A percentile compares a stretch with the other conserved stretches of the same genome.
Evolutionary conservation across 495 filamentous ascomycete genomes (phyloP).

Genomic region (Acidiella bohemica): DNA sequence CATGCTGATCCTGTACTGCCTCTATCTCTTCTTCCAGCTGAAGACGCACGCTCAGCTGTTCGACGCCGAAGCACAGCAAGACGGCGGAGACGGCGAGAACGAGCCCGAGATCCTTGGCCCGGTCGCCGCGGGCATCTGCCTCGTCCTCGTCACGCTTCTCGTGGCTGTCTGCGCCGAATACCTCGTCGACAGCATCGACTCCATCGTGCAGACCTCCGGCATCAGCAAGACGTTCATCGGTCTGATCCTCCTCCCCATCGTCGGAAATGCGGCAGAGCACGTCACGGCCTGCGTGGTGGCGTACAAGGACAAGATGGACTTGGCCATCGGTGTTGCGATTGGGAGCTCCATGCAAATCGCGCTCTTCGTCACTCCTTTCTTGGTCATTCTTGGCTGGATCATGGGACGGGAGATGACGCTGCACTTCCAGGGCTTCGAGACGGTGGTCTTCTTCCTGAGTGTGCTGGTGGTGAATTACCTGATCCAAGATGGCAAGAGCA

Average conservation of each 20-base stretch:
- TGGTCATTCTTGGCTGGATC: slow-evolving; percentile 89
- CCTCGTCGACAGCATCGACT: slow-evolving; percentile 84
- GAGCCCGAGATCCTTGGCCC: slow-evolving; percentile 53
- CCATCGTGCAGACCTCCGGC: slow-evolving; percentile 63
- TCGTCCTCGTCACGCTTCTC: slow-evolving; percentile 63
- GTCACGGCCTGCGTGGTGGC: slow-evolving; percentile 89
- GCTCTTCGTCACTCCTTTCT: slow-evolving; percentile 75
- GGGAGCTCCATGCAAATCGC: slow-evolving; percentile 92
- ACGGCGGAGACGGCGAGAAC: slow-evolving; percentile 30
- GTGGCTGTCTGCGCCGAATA: slow-evolving; percentile 92
- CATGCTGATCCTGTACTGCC: slow-evolving; percentile 70
- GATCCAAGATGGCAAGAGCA: slow-evolving; percentile 86
- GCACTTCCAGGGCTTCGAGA: slow-evolving; percentile 87
- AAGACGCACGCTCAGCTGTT: slow-evolving; percentile 69
- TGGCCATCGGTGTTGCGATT: slow-evolving; percentile 88
- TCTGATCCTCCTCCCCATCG: slow-evolving; percentile 87
- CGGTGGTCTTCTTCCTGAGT: slow-evolving; percentile 80
- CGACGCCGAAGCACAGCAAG: slow-evolving; percentile 43
- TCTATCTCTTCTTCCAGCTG: slow-evolving; percentile 88
- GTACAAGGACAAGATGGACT: slow-evolving; percentile 92
- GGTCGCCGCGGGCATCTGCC: slow-evolving; percentile 53
- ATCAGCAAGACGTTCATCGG: slow-evolving; percentile 89
- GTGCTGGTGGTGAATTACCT: slow-evolving; percentile 86
- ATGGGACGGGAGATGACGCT: slow-evolving; percentile 74
- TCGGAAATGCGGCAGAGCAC: slow-evolving; percentile 95